Conservation (phyloP, 176 grass and related monocot genomes). For the Zoysia japonica region DNA sequence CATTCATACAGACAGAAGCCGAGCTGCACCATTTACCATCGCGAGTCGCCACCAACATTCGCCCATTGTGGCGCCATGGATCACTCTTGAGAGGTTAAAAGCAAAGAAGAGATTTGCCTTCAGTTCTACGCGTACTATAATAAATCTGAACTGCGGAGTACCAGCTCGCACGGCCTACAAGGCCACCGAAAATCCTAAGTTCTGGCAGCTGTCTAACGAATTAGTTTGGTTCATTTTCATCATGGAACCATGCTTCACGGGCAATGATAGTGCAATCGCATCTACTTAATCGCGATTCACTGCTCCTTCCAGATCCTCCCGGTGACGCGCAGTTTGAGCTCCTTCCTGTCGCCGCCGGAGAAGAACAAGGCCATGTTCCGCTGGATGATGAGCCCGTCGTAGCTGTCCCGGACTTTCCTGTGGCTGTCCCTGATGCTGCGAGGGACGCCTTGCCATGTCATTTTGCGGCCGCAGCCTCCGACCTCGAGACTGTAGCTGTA, state of each 20-base stretch:
- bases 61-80: neutral
- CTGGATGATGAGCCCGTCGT: conserved; percentile 93
- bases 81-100: conserved; percentile 21
- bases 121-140: conserved; percentile 17
- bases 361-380: conserved; percentile 97
- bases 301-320: conserved; percentile 96
- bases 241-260: neutral
- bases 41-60: conserved; percentile 16
- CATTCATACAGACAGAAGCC: neutral
- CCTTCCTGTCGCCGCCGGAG: conserved; percentile 84
- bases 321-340: conserved; percentile 87
- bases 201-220: neutral
- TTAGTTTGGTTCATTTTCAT: neutral
- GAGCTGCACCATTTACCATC: conserved; percentile 40
- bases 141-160: neutral
- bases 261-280: neutral
- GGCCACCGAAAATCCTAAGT: conserved; percentile 11
- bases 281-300: conserved; percentile 16
- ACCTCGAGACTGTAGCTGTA: conserved; percentile 98
- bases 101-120: conserved; percentile 48
- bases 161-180: conserved; percentile 26
- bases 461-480: conserved; percentile 79
- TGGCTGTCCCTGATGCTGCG: conserved; percentile 96
- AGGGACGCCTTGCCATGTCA: conserved; percentile 94
- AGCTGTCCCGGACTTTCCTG: conserved; percentile 89